Percentiles rank a stretch among this genome's conserved stretches.
Conservation (phyloP, 1,284 basidiomycete species). For the Volvariella volvacea region DNA sequence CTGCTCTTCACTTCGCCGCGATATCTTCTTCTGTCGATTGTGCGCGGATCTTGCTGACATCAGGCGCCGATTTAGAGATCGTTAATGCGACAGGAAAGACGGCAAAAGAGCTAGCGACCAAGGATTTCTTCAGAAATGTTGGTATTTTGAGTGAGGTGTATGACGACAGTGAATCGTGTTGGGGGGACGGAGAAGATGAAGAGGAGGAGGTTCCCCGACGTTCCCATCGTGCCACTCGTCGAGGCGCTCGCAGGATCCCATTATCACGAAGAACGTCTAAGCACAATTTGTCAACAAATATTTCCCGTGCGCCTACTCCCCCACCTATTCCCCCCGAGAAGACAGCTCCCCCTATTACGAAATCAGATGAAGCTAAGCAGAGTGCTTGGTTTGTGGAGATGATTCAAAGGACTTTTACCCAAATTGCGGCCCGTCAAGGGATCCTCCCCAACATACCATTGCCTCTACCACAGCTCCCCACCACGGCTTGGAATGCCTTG, state of each 20-base stretch:
- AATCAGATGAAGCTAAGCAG: slow-evolving; percentile 51
- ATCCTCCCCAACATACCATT: slow-evolving; percentile 49
- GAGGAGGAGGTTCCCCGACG: slow-evolving; percentile 19
- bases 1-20: slow-evolving; percentile 84
- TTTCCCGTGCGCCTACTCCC: slow-evolving; percentile 22
- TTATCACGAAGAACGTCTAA: slow-evolving; percentile 20
- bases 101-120: slow-evolving; percentile 62
- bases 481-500: slow-evolving; percentile 54
- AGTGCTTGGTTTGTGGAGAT: slow-evolving; percentile 64
- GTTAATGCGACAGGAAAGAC: slow-evolving; percentile 76
- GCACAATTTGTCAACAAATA: slow-evolving; percentile 17
- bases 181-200: slow-evolving; percentile 56
- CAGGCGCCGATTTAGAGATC: slow-evolving; percentile 76
- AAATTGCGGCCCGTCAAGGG: slow-evolving; percentile 51
- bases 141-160: slow-evolving; percentile 22
- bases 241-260: slow-evolving; percentile 13
- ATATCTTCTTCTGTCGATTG: slow-evolving; percentile 64
- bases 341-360: slow-evolving; percentile 14
- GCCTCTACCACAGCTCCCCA: slow-evolving; percentile 47
- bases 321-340: slow-evolving; percentile 17
- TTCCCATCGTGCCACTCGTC: slow-evolving; percentile 22
- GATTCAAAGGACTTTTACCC: slow-evolving; percentile 69
- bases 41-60: slow-evolving; percentile 62
- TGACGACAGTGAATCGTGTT: slow-evolving; percentile 48
- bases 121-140: slow-evolving; percentile 49